These are phyloP conservation scores for Halenospora varia DNA, from an alignment of 495 filamentous ascomycete species.

Conservation along the genomic window DNA sequence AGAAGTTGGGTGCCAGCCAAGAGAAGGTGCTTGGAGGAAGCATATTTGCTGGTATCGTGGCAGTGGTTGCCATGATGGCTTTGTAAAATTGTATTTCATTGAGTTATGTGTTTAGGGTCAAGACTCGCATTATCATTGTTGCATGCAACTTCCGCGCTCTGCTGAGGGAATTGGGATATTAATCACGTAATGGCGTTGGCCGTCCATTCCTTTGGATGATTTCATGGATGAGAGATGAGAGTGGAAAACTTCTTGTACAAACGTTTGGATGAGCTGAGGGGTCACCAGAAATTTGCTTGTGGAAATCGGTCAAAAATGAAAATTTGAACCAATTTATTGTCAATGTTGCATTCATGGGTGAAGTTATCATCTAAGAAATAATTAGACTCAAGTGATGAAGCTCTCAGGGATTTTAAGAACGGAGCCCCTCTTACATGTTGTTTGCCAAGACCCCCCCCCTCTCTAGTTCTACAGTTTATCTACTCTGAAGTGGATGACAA, in stretches of 20 bases:
- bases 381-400: too few species aligned
- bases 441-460: too few species aligned
- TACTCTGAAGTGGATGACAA: too few species aligned
- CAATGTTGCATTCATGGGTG: neutral
- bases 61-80: conserved; percentile 40
- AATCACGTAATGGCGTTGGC: conserved; percentile 18
- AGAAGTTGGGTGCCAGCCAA: conserved; percentile 22
- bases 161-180: neutral
- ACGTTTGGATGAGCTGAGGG: neutral
- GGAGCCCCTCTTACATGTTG: too few species aligned
- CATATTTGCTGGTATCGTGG: conserved; percentile 45
- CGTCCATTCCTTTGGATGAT: conserved; percentile 20
- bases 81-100: conserved; percentile 25
- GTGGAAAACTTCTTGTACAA: conserved; percentile 12
- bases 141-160: neutral
- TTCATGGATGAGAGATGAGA: neutral
- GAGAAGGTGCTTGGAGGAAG: conserved; percentile 40
- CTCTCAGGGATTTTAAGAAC: too few species aligned
- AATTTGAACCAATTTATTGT: neutral
- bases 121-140: too few species aligned
- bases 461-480: too few species aligned
- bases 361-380: too few species aligned
- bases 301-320: neutral
- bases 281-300: neutral
- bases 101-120: neutral